Evolutionary conservation across 495 filamentous ascomycete species (phyloP), one percentile per base, ranked within the genome.

Genomic region (Xylaria grammica): DNA sequence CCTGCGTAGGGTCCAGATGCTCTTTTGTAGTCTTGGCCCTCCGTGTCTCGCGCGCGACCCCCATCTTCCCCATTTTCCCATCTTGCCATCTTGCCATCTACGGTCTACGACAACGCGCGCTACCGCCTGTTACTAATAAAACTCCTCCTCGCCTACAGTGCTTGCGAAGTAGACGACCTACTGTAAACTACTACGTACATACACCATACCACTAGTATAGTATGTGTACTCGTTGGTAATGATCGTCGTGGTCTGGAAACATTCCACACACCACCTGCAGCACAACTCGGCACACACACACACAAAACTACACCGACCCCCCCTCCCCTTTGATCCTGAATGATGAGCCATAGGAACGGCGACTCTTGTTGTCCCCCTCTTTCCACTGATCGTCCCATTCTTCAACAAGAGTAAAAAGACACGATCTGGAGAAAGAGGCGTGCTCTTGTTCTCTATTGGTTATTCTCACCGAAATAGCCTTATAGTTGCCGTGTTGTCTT

Each of bases 231-330:
- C 22, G 42, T 44, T 50, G 62, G 62, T 24, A 50, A 64, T 57
- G 62, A 64, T 64, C 62, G 62, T 51, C 52, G 62, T 58, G 62
- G 62, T 64, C 62, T 64, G 62, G 62, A 58, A 64, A 64, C 62
- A 54, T 63, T 63, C 49, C 60, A 63, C 60, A 54, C 60, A 30
- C 51, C 27, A 63, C 27, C 30, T 40, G 52, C 52, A 64, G 24
- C 44, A 44, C n/a, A 57, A n/a, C 34, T 56, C 62, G 62, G 53
- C 62, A 64, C 62, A 54, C 56, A 64, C 62, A 54, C 56, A 62
- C 62, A 29, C 36, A 64, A 64, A 57, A 38, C 62, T 51, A 34
- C 56, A 50, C 53, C 53, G 38, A 58, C 60, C 45, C 44, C 61
- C 60, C 62, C 52, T 53, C 44, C 61, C 60, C 62, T 42, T 53